Conservation (phyloP, 1,139 yeast species). For the Sugiyamaella sp. region DNA sequence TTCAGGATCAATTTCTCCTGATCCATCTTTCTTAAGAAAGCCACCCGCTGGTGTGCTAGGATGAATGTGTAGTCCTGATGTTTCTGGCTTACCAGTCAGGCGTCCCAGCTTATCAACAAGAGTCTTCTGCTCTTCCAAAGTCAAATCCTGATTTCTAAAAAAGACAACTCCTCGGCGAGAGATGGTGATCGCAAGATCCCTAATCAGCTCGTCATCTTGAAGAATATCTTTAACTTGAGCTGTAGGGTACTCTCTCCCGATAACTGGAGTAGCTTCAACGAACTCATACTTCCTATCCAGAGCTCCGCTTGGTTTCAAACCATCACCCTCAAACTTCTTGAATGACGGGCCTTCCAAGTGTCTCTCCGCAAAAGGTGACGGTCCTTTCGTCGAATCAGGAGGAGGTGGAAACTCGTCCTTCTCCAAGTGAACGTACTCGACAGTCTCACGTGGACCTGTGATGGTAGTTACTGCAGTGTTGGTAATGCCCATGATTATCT, state of each 20-base stretch:
- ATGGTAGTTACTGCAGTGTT: conserved; percentile 6
- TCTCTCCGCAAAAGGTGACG: conserved; percentile 35
- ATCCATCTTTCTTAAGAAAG: conserved; percentile 28
- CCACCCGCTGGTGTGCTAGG: conserved; percentile 42
- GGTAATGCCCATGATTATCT: background rate
- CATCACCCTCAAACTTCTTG: conserved; percentile 21
- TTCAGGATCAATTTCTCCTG: conserved; percentile 32
- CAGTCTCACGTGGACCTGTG: conserved; percentile 10
- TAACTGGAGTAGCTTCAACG: conserved; percentile 38
- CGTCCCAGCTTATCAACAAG: conserved; percentile 63
- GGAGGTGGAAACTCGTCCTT: conserved; percentile 12
- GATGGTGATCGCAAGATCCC: conserved; percentile 62
- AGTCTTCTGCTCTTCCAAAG: conserved; percentile 54
- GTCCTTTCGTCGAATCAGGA: conserved; percentile 25
- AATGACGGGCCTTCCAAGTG: conserved; percentile 25
- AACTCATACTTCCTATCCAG: conserved; percentile 35
- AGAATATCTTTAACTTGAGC: conserved; percentile 50
- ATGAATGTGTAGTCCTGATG: conserved; percentile 59
- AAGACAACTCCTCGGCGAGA: conserved; percentile 70
- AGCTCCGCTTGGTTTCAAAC: conserved; percentile 29
- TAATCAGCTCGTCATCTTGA: conserved; percentile 50
- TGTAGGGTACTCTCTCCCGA: conserved; percentile 39
- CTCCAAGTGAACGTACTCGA: conserved; percentile 7
- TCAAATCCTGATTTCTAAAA: conserved; percentile 66
- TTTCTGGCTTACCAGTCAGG: conserved; percentile 66